Conservation (phyloP, 257 asterid genomes). For the Nicotiana obtusifolia region DNA sequence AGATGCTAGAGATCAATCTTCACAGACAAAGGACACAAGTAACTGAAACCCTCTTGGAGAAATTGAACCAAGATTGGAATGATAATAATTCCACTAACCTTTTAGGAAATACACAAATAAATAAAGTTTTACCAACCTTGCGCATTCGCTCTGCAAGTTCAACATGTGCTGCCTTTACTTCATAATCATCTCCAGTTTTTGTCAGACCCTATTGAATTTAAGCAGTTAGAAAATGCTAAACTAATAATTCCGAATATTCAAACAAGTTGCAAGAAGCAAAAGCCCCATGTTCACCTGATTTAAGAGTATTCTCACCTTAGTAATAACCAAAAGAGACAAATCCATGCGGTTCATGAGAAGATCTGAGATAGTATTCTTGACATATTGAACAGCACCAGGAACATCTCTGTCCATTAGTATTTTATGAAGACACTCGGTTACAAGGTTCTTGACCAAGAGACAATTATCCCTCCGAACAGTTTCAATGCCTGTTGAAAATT, state of each 20-base stretch:
- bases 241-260: not conserved
- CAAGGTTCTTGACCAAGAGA: constrained; percentile 86
- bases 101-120: not conserved
- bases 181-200: constrained; percentile 95
- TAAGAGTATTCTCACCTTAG: constrained; percentile 53
- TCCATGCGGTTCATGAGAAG: constrained; percentile 99
- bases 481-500: constrained; percentile 67
- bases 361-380: constrained; percentile 86
- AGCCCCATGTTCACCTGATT: not conserved
- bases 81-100: not conserved
- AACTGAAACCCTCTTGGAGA: not conserved
- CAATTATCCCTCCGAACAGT: constrained; percentile 97
- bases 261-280: constrained; percentile 8
- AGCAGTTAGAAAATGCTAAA: constrained; percentile 7
- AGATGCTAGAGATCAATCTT: not conserved
- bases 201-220: constrained; percentile 68
- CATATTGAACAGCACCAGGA: constrained; percentile 96
- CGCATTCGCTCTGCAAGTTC: constrained; percentile 99
- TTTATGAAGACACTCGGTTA: constrained; percentile 89
- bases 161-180: constrained; percentile 96
- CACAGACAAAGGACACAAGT: not conserved
- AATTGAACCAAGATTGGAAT: not conserved
- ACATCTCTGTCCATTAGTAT: constrained; percentile 83
- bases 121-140: constrained; percentile 49
- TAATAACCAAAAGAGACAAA: constrained; percentile 92